phyloP scores from a whole-genome alignment of 208 protist species.

The Acanthamoeba castellanii region DNA sequence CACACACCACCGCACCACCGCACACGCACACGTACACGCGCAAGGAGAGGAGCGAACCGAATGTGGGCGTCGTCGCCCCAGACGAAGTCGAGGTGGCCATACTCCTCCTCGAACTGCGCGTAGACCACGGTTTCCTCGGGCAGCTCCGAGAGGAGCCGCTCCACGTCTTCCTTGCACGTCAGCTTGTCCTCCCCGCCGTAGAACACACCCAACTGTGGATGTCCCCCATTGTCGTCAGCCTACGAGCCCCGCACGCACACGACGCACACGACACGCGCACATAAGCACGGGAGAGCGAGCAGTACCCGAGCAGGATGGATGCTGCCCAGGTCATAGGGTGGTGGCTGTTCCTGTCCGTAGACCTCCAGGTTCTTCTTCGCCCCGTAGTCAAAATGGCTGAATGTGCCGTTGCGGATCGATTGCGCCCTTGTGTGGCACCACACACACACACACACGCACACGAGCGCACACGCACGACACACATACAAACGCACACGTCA shows the following conservation, averaged over 20 bases:
- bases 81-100: constrained; percentile 72
- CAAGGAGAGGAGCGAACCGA: background rate
- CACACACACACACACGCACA: background rate
- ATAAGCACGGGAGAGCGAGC: background rate
- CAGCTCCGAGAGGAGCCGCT: constrained; percentile 42
- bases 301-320: background rate
- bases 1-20: background rate
- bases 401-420: constrained; percentile 27
- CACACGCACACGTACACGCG: background rate
- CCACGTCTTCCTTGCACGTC: constrained; percentile 62
- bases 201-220: constrained; percentile 1
- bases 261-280: background rate
- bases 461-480: too few species aligned
- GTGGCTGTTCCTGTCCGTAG: constrained; percentile 24
- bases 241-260: background rate
- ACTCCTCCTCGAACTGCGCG: constrained; percentile 69
- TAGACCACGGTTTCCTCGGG: constrained; percentile 12
- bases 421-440: constrained; percentile 23
- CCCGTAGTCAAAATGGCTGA: constrained; percentile 64
- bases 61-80: constrained; percentile 71
- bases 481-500: background rate
- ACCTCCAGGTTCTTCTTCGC: constrained; percentile 70
- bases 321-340: constrained; percentile 34
- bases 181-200: constrained; percentile 74
- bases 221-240: background rate